Conservation (phyloP, 345 rosid genomes). For the Cochlearia excelsa region DNA sequence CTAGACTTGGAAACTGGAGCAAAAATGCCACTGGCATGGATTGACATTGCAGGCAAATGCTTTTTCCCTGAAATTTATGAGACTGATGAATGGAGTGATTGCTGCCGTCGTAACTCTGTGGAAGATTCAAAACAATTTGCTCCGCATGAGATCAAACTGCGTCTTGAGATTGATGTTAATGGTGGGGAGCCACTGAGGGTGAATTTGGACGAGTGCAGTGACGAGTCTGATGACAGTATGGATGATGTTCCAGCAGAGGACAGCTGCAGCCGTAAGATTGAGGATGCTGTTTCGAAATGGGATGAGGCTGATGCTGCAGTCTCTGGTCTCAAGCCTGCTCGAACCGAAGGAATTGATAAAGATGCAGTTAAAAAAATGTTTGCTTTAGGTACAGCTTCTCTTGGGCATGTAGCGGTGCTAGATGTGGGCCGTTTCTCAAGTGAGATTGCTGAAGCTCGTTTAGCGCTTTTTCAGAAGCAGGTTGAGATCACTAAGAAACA, state of each 20-base stretch:
- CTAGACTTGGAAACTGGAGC: slow-evolving; percentile 63
- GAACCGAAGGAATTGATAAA: slow-evolving; percentile 42
- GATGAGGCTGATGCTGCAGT: slow-evolving; percentile 37
- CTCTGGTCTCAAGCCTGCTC: slow-evolving; percentile 27
- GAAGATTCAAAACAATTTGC: slow-evolving; percentile 35
- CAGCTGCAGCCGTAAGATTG: slow-evolving; percentile 38
- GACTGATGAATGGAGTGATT: slow-evolving; percentile 36
- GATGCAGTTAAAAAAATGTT: slow-evolving; percentile 51
- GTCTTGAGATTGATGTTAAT: slow-evolving; percentile 73
- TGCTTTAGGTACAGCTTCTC: slow-evolving; percentile 44
- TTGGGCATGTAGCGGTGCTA: slow-evolving; percentile 45
- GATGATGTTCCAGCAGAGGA: slow-evolving; percentile 49
- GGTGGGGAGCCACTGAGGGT: slow-evolving; percentile 47
- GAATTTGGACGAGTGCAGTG: slow-evolving; percentile 61
- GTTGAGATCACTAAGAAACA: slow-evolving; percentile 54
- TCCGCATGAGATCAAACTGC: slow-evolving; percentile 70
- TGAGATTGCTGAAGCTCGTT: slow-evolving; percentile 43
- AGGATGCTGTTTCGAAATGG: slow-evolving; percentile 38
- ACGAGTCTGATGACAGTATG: slow-evolving; percentile 56
- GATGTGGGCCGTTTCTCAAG: slow-evolving; percentile 49
- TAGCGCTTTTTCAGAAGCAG: slow-evolving; percentile 76
- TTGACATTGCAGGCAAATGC: slow-evolving; percentile 69
- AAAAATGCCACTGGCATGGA: slow-evolving; percentile 84
- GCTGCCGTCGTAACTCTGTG: slow-evolving; percentile 40
- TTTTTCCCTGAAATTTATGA: slow-evolving; percentile 78